A percentile compares a stretch with the other conserved stretches of the same genome.
Conservation (phyloP, 352 stramenopile genomes). For the Albugo candida region DNA sequence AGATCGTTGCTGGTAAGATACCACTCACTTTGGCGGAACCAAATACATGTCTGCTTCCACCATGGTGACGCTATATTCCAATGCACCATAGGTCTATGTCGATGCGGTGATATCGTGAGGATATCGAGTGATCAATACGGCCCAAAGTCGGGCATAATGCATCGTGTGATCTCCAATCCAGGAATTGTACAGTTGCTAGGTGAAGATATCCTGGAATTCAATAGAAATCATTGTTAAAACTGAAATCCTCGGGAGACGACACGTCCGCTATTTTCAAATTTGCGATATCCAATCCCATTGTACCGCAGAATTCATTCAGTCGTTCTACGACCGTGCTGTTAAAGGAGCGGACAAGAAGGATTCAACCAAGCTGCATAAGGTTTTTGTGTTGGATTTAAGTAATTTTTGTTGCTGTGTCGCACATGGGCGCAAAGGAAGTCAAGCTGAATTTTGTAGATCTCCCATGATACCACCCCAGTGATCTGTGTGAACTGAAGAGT, state of each 20-base stretch:
- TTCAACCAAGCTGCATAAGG: too few relatives aligned
- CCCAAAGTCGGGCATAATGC: slow-evolving; percentile 1
- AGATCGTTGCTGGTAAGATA: background rate
- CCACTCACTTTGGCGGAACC: slow-evolving; percentile 4
- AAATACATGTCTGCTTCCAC: slow-evolving; percentile 2
- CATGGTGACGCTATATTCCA: background rate
- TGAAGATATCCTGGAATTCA: background rate
- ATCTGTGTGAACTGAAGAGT: slow-evolving; percentile 4
- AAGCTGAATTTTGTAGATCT: too few relatives aligned
- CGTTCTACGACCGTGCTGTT: slow-evolving; percentile 75
- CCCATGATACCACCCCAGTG: too few relatives aligned
- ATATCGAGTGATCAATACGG: slow-evolving; percentile 1
- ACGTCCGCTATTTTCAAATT: slow-evolving; percentile 61
- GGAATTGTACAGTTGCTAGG: slow-evolving; percentile 1
- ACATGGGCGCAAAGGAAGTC: background rate
- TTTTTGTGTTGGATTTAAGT: background rate
- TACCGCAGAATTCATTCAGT: slow-evolving; percentile 62
- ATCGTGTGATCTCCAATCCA: background rate
- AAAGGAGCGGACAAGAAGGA: too few relatives aligned
- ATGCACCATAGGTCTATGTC: slow-evolving; percentile 3
- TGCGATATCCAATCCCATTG: slow-evolving; percentile 57
- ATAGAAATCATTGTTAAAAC: slow-evolving; percentile 3
- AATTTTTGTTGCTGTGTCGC: background rate
- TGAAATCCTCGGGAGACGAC: slow-evolving; percentile 15
- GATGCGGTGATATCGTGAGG: slow-evolving; percentile 3